Percentiles rank a stretch among this genome's conserved stretches.
Evolutionary conservation across 2,329 filamentous ascomycete species (phyloP).

Genomic region (Thermochaetoides dissita): DNA sequence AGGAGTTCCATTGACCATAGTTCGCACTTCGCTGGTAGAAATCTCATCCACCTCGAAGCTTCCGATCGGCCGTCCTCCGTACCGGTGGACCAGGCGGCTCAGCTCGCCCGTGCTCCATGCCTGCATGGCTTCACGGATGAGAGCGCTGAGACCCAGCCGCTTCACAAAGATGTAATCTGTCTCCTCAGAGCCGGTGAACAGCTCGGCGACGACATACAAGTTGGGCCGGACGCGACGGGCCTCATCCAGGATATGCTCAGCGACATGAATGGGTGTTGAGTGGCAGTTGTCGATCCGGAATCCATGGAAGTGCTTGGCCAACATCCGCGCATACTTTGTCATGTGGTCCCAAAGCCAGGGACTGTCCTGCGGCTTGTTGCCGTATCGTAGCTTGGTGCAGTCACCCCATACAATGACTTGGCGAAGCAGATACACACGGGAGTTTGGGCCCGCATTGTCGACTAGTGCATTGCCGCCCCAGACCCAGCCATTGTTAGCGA

Average conservation of each 20-base stretch:
- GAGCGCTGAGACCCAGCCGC: constrained; percentile 73
- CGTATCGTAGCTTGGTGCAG: constrained; percentile 93
- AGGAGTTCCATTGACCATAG: constrained; percentile 9
- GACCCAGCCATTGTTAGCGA: constrained; percentile 97
- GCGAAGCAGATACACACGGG: constrained; percentile 82
- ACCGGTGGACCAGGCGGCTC: constrained; percentile 80
- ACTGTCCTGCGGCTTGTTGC: constrained; percentile 64
- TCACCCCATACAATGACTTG: constrained; percentile 98
- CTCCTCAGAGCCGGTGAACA: constrained; percentile 90
- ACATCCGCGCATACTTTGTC: constrained; percentile 77
- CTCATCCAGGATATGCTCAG: constrained; percentile 87
- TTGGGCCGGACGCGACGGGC: constrained; percentile 80
- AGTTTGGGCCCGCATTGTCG: constrained; percentile 83
- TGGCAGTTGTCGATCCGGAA: constrained; percentile 98
- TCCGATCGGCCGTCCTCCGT: constrained; percentile 86
- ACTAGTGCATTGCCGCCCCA: constrained; percentile 92
- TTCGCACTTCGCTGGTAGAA: constrained; percentile 40
- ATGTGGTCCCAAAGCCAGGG: constrained; percentile 94
- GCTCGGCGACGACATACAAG: constrained; percentile 81
- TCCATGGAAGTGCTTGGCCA: constrained; percentile 89
- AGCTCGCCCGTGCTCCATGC: constrained; percentile 91
- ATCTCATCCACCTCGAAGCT: constrained; percentile 93
- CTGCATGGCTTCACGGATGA: constrained; percentile 97
- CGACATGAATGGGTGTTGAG: constrained; percentile 86
- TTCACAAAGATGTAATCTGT: constrained; percentile 96